Evolutionary conservation across 2,329 filamentous ascomycete genomes (phyloP).

Genomic region (Cryphonectria nitschkei): DNA sequence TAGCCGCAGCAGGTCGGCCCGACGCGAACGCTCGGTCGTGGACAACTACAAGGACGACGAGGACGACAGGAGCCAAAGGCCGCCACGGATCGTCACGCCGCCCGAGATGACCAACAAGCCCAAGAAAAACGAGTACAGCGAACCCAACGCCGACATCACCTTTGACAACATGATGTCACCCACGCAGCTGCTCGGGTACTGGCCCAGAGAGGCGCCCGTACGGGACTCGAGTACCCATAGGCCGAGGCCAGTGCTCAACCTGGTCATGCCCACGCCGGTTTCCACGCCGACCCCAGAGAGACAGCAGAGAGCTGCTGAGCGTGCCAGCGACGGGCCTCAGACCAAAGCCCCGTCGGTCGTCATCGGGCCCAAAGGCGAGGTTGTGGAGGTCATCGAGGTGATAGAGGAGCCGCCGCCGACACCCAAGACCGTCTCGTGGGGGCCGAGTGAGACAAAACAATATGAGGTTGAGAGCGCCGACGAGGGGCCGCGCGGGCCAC

Average conservation of each 20-base stretch:
- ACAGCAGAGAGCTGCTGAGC: constrained; percentile 35
- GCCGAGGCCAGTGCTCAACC: constrained; percentile 61
- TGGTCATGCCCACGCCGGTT: constrained; percentile 63
- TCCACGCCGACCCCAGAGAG: constrained; percentile 54
- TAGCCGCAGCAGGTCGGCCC: constrained; percentile 53
- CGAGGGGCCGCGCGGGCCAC: constrained; percentile 44
- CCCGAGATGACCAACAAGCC: constrained; percentile 52
- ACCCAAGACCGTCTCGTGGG: constrained; percentile 65
- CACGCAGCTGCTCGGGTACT: constrained; percentile 48
- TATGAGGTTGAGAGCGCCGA: constrained; percentile 63
- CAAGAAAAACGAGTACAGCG: constrained; percentile 56
- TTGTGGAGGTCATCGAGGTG: constrained; percentile 47
- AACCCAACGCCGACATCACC: constrained; percentile 65
- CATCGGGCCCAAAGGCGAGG: constrained; percentile 47
- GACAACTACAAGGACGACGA: constrained; percentile 54
- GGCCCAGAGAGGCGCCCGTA: constrained; percentile 32
- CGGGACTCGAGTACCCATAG: constrained; percentile 59
- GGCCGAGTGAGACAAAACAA: constrained; percentile 65
- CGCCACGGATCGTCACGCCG: constrained; percentile 56
- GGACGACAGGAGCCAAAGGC: constrained; percentile 36
- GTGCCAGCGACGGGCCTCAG: constrained; percentile 30
- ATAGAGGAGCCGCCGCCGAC: constrained; percentile 47
- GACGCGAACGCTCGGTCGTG: constrained; percentile 53
- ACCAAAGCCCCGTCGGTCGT: constrained; percentile 38
- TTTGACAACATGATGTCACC: constrained; percentile 64